Evolutionary conservation across 2,329 filamentous ascomycete genomes (phyloP).

Genomic region (Neonectria faginata): DNA sequence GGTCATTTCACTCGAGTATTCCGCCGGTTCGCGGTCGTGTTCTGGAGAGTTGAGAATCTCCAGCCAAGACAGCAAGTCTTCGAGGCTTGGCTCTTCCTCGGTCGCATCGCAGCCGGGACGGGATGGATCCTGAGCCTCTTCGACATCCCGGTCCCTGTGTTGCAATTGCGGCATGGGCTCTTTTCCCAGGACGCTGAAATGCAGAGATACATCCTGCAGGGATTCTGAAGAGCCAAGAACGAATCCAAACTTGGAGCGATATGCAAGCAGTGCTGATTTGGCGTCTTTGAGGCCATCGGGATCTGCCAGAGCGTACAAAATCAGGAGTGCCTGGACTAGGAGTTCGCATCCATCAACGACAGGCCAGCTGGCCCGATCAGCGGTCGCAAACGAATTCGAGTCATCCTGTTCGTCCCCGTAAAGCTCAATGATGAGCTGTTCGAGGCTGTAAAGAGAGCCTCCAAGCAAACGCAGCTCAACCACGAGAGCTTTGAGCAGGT

Average conservation of each 20-base stretch:
- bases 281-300: conserved; percentile 39
- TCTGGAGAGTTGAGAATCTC: conserved; percentile 35
- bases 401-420: conserved; percentile 16
- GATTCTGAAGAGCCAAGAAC: conserved; percentile 44
- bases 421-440: conserved; percentile 40
- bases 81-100: conserved; percentile 26
- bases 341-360: conserved; percentile 39
- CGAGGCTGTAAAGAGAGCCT: conserved; percentile 41
- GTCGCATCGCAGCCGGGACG: conserved; percentile 11
- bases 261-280: conserved; percentile 32
- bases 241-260: conserved; percentile 41
- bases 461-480: conserved; percentile 41
- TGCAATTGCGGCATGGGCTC: conserved; percentile 36
- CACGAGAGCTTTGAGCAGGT: conserved; percentile 32
- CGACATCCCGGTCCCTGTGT: conserved; percentile 12
- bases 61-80: conserved; percentile 40
- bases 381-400: not conserved
- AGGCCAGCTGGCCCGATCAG: conserved; percentile 30
- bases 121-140: conserved; percentile 9
- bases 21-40: conserved; percentile 45
- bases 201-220: conserved; percentile 36
- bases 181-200: conserved; percentile 36
- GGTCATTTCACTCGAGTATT: conserved; percentile 43
- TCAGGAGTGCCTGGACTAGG: conserved; percentile 32
- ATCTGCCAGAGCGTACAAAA: conserved; percentile 31